Evolutionary conservation across 192 early-diverging fungal species (phyloP).

Genomic region (Diversispora eburnea): DNA sequence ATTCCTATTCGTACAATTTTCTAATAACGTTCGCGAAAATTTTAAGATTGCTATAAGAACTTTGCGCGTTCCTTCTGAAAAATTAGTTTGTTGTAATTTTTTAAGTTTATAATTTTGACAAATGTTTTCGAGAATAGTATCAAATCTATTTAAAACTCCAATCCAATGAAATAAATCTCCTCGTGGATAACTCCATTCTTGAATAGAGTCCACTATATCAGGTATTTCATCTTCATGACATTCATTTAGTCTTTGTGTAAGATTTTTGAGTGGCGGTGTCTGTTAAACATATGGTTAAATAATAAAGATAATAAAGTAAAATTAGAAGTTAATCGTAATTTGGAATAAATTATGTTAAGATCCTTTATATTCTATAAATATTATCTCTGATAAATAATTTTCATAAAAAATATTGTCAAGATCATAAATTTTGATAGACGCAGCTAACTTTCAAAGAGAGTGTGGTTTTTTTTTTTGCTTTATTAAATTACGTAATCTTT

Average conservation of each 20-base stretch:
- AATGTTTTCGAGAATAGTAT: slow-evolving; percentile 67
- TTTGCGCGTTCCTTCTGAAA: slow-evolving; percentile 52
- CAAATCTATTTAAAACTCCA: slow-evolving; percentile 88
- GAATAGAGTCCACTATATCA: slow-evolving; percentile 42
- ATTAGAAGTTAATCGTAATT: too few species aligned
- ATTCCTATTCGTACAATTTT: slow-evolving; percentile 93
- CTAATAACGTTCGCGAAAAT: slow-evolving; percentile 80
- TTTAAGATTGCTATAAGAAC: slow-evolving; percentile 64
- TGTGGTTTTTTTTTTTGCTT: too few species aligned
- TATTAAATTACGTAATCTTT: too few species aligned
- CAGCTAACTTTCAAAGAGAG: too few species aligned
- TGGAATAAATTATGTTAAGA: too few species aligned
- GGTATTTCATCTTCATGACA: slow-evolving; percentile 57
- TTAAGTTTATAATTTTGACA: slow-evolving; percentile 64
- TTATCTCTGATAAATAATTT: too few species aligned
- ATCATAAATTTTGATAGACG: too few species aligned
- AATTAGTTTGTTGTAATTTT: slow-evolving; percentile 57
- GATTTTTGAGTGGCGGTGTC: slow-evolving; percentile 50
- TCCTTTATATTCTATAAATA: too few species aligned
- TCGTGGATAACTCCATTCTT: slow-evolving; percentile 76
- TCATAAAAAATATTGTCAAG: too few species aligned
- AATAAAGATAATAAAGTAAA: too few species aligned
- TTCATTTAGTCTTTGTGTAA: slow-evolving; percentile 51
- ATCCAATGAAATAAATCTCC: slow-evolving; percentile 97
- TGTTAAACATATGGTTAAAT: slow-evolving; percentile 26